A percentile compares a stretch with the other conserved stretches of the same genome.
phyloP scores from a whole-genome alignment of 208 protist species.

The Willaertia magna region DNA sequence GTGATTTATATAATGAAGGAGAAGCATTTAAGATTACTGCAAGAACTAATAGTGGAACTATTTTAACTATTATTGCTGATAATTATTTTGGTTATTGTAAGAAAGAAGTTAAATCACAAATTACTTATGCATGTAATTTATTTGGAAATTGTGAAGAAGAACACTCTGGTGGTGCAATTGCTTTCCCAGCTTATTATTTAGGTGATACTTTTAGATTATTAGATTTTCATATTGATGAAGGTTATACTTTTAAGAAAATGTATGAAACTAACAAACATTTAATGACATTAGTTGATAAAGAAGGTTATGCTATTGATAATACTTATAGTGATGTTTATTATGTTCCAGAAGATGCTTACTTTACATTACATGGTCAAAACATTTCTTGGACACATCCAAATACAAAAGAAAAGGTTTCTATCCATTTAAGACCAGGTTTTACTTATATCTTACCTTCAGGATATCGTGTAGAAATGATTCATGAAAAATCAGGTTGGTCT shows the following conservation, averaged over 20 bases:
- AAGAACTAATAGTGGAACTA: slow-evolving; percentile 19
- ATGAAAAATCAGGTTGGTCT: slow-evolving; percentile 6
- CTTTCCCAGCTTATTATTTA: slow-evolving; percentile 18
- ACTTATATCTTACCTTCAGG: slow-evolving; percentile 34
- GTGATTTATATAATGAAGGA: slow-evolving; percentile 35
- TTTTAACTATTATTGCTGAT: slow-evolving; percentile 36
- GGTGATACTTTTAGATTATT: slow-evolving; percentile 16
- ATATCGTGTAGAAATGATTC: slow-evolving; percentile 26
- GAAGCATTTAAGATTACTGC: slow-evolving; percentile 32
- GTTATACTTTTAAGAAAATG: not conserved
- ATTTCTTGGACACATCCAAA: slow-evolving; percentile 15
- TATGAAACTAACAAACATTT: not conserved
- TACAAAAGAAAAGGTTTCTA: not conserved
- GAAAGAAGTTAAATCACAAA: slow-evolving; percentile 38
- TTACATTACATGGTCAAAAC: slow-evolving; percentile 13
- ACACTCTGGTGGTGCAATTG: slow-evolving; percentile 24
- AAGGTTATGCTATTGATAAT: slow-evolving; percentile 24
- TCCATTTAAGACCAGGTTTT: slow-evolving; percentile 16
- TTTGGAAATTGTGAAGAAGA: slow-evolving; percentile 31
- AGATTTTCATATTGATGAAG: not conserved
- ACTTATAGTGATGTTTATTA: slow-evolving; percentile 23
- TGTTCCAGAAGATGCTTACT: slow-evolving; percentile 21
- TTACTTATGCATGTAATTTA: slow-evolving; percentile 34
- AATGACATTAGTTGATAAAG: not conserved
- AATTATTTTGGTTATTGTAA: slow-evolving; percentile 43